Evolutionary conservation across 306 rosid genomes (phyloP).

Genomic region (Canavalia gladiata): DNA sequence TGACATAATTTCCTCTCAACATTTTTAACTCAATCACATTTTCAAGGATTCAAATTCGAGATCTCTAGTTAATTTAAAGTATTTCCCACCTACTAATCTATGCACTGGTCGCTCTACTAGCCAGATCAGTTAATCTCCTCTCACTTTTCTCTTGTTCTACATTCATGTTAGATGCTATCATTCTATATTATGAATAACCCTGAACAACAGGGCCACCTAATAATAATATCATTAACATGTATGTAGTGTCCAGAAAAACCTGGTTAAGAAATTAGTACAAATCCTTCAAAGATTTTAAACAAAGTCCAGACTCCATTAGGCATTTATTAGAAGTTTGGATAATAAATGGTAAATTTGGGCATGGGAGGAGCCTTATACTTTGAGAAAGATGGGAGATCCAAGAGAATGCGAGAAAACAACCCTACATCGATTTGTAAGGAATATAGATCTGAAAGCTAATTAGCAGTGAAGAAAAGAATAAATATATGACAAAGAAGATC

Average conservation of each 20-base stretch:
- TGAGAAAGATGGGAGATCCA: neutral
- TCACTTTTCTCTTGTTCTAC: too few relatives aligned
- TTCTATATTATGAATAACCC: constrained; percentile 11
- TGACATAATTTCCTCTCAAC: too few relatives aligned
- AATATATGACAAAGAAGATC: neutral
- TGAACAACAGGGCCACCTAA: neutral
- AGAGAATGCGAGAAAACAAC: neutral
- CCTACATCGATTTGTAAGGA: neutral
- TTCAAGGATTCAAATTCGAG: too few relatives aligned
- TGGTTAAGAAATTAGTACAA: neutral
- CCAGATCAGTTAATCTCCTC: too few relatives aligned
- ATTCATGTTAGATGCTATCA: neutral
- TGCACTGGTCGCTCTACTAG: too few relatives aligned
- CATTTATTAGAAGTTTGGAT: neutral
- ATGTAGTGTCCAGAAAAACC: neutral
- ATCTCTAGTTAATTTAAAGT: too few relatives aligned
- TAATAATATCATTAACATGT: neutral
- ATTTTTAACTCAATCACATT: too few relatives aligned
- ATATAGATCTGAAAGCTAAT: neutral
- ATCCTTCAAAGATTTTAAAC: constrained; percentile 9
- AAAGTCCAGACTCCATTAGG: neutral
- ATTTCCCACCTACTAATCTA: too few relatives aligned
- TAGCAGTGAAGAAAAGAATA: neutral
- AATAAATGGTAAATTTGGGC: neutral
- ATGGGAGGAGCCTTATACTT: neutral